Evolutionary conservation across 805 yeast genomes (phyloP).

Genomic region (Tetrapisispora taiwanensis): DNA sequence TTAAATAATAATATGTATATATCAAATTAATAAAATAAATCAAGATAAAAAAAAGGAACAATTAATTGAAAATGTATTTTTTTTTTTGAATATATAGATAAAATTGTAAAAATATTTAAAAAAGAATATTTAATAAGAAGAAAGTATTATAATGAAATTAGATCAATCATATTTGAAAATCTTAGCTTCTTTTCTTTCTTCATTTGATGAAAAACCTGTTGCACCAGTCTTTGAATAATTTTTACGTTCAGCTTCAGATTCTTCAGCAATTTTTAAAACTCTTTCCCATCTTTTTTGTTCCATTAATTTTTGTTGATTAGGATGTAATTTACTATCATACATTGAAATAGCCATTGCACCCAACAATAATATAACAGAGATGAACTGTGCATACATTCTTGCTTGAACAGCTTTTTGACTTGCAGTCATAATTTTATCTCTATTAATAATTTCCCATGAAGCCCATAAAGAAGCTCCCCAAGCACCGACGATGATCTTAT

Average conservation of each 20-base stretch:
- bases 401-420: slow-evolving; percentile 81
- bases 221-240: neutral
- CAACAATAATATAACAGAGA: slow-evolving; percentile 60
- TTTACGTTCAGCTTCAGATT: slow-evolving; percentile 19
- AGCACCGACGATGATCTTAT: slow-evolving; percentile 54
- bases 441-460: slow-evolving; percentile 64
- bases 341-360: slow-evolving; percentile 59
- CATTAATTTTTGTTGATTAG: slow-evolving; percentile 29
- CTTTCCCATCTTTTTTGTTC: slow-evolving; percentile 39
- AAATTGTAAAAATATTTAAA: no score
- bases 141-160: no score
- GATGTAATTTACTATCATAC: slow-evolving; percentile 50
- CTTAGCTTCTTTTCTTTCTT: slow-evolving; percentile 32
- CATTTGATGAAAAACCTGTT: slow-evolving; percentile 21
- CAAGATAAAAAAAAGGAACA: no score
- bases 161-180: slow-evolving; percentile 19
- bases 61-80: no score
- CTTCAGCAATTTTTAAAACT: slow-evolving; percentile 36
- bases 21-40: no score
- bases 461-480: slow-evolving; percentile 80
- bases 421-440: slow-evolving; percentile 62
- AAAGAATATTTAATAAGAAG: neutral
- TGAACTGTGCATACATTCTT: slow-evolving; percentile 82
- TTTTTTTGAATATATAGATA: no score
- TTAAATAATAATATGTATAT: neutral